Base-by-base conservation (phyloP, 108 stramenopile genomes). In the Discostella stelligeroides region DNA sequence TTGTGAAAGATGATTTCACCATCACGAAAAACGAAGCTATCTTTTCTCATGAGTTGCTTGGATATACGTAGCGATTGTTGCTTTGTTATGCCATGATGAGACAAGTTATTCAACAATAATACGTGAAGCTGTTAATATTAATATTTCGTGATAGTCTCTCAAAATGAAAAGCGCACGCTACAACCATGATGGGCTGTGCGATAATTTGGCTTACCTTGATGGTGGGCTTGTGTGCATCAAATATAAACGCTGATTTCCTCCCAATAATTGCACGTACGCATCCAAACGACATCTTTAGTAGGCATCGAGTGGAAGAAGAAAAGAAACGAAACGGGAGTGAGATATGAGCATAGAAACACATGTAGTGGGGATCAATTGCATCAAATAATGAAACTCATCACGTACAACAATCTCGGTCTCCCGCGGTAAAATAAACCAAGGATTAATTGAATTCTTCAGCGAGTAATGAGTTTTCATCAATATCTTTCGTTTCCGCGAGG, bases 381-480 rank as follows among this genome's bases (percentile, higher is more conserved):
- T 11, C 2, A 4, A 15, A 2, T 14, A 4, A 4, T 45, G 29
- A 63, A 27, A 4, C 9, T 7, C 21, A 43, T 10, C 56, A 67
- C 79, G 72, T 20, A 94, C 66, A 49, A 93, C 23, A 53, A 96
- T 86, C 42, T 81, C 82, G 8, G 82, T 72, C 9, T 73, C 84
- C 25, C 92, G 72, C 15, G 95, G 90, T 15, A 92, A 57, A 73
- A 96, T 91, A 42, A 88, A 88, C 60, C 75, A 80, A 11, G 87
- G 79, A 23, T 86, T 73, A 23, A 75, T 82, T 15, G 66, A 74
- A 23, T 43, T 58, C 56, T 65, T 79, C 37, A 56, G 34, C 14
- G 67, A 70, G 70, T 72, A 76, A 15, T 63, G 70, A 46, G 54
- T 61, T 79, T 61, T 63, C 85, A 73, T 38, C 47, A 62, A 34